These are phyloP conservation scores for Rhodotorula sphaerocarpa DNA, from an alignment of 768 basidiomycete species.

Conservation along the genomic window DNA sequence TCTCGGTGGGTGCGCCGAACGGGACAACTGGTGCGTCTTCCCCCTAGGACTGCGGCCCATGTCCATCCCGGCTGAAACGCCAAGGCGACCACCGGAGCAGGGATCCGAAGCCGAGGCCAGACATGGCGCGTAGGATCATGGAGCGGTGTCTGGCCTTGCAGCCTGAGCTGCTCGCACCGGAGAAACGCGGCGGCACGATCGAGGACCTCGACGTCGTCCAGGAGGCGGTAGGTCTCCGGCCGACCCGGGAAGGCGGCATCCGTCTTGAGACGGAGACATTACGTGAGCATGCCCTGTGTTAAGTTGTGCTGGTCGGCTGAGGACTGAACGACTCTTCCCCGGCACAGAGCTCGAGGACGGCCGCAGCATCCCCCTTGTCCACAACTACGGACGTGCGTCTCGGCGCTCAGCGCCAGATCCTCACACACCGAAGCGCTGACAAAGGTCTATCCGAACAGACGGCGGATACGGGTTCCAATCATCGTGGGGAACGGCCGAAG, in stretches of 20 bases:
- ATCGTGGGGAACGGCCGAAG: slow-evolving; percentile 58
- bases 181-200: slow-evolving; percentile 32
- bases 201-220: slow-evolving; percentile 48
- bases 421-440: background rate
- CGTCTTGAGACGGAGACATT: slow-evolving; percentile 50
- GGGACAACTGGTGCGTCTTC: slow-evolving; percentile 28
- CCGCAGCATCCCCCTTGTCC: slow-evolving; percentile 50
- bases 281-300: background rate
- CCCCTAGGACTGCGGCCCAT: too few relatives aligned
- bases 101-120: slow-evolving; percentile 25
- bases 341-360: slow-evolving; percentile 15
- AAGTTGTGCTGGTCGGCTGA: background rate
- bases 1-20: slow-evolving; percentile 43
- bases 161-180: slow-evolving; percentile 27
- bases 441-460: slow-evolving; percentile 50
- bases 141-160: slow-evolving; percentile 23
- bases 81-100: too few relatives aligned
- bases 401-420: background rate
- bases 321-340: background rate
- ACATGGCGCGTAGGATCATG: slow-evolving; percentile 21
- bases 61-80: too few relatives aligned
- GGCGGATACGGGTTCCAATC: slow-evolving; percentile 58
- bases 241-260: slow-evolving; percentile 61
- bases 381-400: slow-evolving; percentile 57
- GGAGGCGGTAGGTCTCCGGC: slow-evolving; percentile 57